A percentile compares a stretch with the other conserved stretches of the same genome.
Conservation (phyloP, 164 flowering plant species). For the Platanus orientalis region DNA sequence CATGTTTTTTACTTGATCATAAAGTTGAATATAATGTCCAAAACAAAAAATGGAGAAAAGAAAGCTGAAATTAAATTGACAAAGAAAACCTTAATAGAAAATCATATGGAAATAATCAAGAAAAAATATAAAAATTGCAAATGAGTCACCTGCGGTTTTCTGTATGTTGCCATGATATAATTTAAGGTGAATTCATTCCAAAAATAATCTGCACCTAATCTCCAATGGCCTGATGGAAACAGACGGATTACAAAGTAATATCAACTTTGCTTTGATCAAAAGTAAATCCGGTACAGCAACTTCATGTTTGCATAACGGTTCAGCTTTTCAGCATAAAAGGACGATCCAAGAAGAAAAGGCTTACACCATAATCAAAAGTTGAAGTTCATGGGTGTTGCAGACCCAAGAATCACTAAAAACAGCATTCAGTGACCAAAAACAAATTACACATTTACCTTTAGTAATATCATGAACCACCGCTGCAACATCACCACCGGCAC, state of each 20-base stretch:
- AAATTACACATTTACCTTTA: conserved; percentile 38
- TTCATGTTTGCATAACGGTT: neutral
- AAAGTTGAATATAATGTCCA: neutral
- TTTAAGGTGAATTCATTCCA: conserved; percentile 26
- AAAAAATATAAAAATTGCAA: neutral
- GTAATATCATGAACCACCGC: conserved; percentile 38
- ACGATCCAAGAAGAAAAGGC: neutral
- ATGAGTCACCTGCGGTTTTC: conserved; percentile 29
- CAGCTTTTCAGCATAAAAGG: neutral
- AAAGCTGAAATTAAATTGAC: neutral
- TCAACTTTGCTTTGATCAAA: neutral
- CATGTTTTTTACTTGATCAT: conserved; percentile 12
- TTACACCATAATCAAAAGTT: neutral
- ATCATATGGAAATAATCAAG: neutral
- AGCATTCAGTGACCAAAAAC: neutral
- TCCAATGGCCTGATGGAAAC: conserved; percentile 31
- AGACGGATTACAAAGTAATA: conserved; percentile 7
- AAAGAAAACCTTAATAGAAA: neutral
- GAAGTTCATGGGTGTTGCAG: neutral
- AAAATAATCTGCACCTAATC: conserved; percentile 23
- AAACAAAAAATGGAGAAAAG: neutral
- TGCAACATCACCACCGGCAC: conserved; percentile 68
- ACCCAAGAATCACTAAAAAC: neutral
- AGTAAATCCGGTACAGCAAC: neutral
- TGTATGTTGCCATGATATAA: conserved; percentile 42